These are phyloP conservation scores for Cydonia oblonga DNA, from an alignment of 331 rosid species.

Conservation along the genomic window DNA sequence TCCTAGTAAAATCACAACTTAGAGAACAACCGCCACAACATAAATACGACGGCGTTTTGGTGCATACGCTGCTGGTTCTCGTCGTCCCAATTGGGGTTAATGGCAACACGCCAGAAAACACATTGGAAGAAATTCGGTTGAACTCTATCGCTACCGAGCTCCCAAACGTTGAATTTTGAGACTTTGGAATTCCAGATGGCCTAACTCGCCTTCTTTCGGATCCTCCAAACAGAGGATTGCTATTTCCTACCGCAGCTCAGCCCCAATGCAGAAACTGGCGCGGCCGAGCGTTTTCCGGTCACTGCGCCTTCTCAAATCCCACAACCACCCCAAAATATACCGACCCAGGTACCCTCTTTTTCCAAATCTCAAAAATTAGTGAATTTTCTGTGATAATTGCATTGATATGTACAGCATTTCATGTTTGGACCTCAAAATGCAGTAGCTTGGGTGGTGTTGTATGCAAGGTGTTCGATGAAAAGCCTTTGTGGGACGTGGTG, in stretches of 20 bases:
- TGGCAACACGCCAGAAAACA: background rate
- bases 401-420: background rate
- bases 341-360: conserved; percentile 28
- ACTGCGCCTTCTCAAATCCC: conserved; percentile 15
- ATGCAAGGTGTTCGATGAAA: conserved; percentile 38
- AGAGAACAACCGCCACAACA: background rate
- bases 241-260: background rate
- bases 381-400: background rate
- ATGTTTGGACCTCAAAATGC: conserved; percentile 16
- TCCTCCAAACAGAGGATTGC: background rate
- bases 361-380: background rate
- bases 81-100: background rate
- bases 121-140: background rate
- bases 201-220: background rate
- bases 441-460: conserved; percentile 37
- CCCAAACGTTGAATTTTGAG: background rate
- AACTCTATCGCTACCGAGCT: background rate
- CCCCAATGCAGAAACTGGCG: conserved; percentile 14
- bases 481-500: conserved; percentile 5
- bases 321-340: conserved; percentile 13
- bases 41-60: background rate
- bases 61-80: background rate
- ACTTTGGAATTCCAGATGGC: background rate
- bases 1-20: too few relatives aligned
- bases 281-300: conserved; percentile 23